Base-by-base conservation (phyloP, 192 early-diverging fungal species). In the Entrophospora sp. region DNA sequence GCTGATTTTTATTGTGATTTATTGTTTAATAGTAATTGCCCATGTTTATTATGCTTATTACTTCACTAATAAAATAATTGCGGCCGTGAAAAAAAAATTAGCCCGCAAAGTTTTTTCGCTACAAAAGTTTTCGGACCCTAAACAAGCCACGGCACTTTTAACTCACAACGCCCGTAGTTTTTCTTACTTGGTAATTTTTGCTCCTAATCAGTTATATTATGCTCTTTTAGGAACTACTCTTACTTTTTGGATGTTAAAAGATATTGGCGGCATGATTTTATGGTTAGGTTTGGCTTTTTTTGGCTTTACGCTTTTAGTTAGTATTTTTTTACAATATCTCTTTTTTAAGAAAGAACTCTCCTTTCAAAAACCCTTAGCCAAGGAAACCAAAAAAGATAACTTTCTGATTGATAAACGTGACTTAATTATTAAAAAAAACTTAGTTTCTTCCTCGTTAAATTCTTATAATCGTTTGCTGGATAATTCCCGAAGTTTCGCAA, bases 41-140 rank as follows among this genome's bases (percentile, higher is more conserved):
- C 56, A 58, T 24, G 56, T 58, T 58, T 58, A 12, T 27, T 58
- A 38, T 36, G 8, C 35, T 37, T 58, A 58, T 31, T 58, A 10
- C 1, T n/a, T 58, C 3, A 32, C 4, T 58, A 58, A 58, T 58
- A 58, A 58, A 37, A 37, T 58, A 4, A 27, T 32, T 5, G 25
- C 14, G 36, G 28, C 2, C 31, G 34, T 38, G 3, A 37, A 37
- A 58, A 58, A 58, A 37, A 31, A 38, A 4, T 57, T 57, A 35
- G 32, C 28, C 25, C 9, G 20, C 9, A 57, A 58, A 58, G 31
- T 58, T 58, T 36, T 58, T 58, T 13, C 4, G 1, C 35, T 58
- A 37, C 4, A 58, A 10, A n/a, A n/a, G 2, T 3, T 32, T 37
- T 32, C 0, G 4, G 36, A 58, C 12, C 7, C 4, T 1, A 37